Evolutionary conservation across 257 asterid genomes (phyloP).

Genomic region (Nicotiana knightiana): DNA sequence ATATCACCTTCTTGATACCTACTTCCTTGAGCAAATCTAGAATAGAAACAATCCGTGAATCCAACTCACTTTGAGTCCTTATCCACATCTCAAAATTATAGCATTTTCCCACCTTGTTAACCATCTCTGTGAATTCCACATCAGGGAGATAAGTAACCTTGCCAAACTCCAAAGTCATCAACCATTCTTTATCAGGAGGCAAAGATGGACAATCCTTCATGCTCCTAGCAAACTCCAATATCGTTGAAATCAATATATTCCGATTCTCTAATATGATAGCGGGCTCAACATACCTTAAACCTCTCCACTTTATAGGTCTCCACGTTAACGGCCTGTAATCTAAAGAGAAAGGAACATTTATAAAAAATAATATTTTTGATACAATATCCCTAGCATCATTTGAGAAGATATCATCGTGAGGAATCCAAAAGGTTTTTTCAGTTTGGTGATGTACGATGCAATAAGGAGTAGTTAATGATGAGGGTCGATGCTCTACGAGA

Average conservation of each 20-base stretch:
- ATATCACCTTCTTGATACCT: neutral
- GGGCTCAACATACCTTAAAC: no score
- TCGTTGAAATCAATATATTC: no score
- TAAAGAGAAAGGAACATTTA: neutral
- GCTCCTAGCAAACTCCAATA: neutral
- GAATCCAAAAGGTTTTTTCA: neutral
- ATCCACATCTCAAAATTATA: no score
- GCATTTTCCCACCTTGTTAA: no score
- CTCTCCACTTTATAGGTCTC: neutral
- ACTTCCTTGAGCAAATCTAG: neutral
- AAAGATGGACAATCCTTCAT: neutral
- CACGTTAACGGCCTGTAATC: neutral
- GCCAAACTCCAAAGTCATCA: neutral
- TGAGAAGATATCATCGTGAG: neutral
- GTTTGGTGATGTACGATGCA: no score
- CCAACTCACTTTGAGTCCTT: neutral
- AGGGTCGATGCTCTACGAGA: no score
- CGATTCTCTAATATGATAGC: neutral
- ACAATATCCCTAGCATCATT: neutral
- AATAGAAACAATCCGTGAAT: neutral
- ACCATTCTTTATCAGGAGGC: neutral
- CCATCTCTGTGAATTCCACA: neutral
- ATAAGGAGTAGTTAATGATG: no score
- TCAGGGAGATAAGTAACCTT: neutral
- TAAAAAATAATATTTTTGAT: neutral